Conservation (phyloP, 1,139 yeast genomes). For the Taphrina sp. region DNA sequence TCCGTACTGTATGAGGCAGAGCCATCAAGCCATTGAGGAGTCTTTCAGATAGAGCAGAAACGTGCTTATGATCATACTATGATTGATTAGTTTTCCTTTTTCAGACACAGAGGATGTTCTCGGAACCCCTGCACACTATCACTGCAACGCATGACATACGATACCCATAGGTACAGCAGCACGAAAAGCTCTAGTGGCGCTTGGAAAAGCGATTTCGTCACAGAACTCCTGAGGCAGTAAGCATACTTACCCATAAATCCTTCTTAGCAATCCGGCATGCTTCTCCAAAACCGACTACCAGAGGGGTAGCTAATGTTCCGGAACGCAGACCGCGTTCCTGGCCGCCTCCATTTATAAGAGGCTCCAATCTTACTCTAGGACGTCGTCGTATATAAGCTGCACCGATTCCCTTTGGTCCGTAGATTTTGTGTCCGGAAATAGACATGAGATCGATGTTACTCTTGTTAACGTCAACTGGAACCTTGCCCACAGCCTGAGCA, state of each 20-base stretch:
- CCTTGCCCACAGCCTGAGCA: slow-evolving; percentile 96
- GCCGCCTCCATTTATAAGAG: slow-evolving; percentile 96
- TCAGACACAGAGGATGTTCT: slow-evolving; percentile 4
- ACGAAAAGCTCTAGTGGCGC: slow-evolving; percentile 29
- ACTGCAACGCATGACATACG: not conserved
- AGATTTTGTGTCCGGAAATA: slow-evolving; percentile 90
- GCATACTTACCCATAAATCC: slow-evolving; percentile 55
- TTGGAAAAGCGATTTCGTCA: slow-evolving; percentile 18
- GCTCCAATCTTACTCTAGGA: slow-evolving; percentile 96
- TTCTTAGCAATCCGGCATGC: slow-evolving; percentile 79
- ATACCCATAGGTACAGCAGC: slow-evolving; percentile 30
- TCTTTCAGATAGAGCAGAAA: slow-evolving; percentile 66
- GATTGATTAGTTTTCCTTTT: not conserved
- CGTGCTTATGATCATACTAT: slow-evolving; percentile 65
- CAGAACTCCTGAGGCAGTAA: not conserved
- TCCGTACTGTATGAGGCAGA: slow-evolving; percentile 83
- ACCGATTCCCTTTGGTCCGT: slow-evolving; percentile 98
- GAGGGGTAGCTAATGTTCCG: slow-evolving; percentile 94
- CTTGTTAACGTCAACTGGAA: slow-evolving; percentile 87
- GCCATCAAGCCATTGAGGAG: slow-evolving; percentile 69
- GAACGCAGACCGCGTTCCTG: slow-evolving; percentile 98
- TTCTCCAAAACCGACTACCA: slow-evolving; percentile 95
- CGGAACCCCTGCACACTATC: slow-evolving; percentile 35
- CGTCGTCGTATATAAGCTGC: slow-evolving; percentile 94
- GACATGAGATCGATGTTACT: slow-evolving; percentile 91